phyloP scores from a whole-genome alignment of 768 basidiomycete genomes.

The Tulasnella sp. region DNA sequence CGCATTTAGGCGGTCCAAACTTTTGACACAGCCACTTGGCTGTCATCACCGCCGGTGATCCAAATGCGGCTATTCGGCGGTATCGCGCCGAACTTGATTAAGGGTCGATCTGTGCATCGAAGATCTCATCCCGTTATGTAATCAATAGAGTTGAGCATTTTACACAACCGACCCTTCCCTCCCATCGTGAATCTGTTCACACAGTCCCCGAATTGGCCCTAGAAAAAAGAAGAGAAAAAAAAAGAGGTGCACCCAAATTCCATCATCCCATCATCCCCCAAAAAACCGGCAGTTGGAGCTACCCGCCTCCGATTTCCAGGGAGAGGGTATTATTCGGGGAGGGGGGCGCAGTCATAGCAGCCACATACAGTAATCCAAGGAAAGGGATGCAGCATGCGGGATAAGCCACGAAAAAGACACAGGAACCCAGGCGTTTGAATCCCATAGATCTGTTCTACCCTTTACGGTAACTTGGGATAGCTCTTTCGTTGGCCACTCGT shows the following conservation, averaged over 20 bases:
- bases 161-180: neutral
- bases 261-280: neutral
- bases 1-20: neutral
- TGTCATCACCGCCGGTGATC: neutral
- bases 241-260: conserved; percentile 11
- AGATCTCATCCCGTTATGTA: neutral
- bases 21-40: neutral
- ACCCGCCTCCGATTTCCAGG: neutral
- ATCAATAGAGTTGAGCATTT: conserved; percentile 9
- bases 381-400: neutral
- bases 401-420: conserved; percentile 11
- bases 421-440: neutral
- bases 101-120: conserved; percentile 9
- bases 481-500: neutral
- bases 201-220: neutral
- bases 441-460: neutral
- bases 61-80: neutral
- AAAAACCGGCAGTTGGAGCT: neutral
- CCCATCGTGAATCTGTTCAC: neutral
- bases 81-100: neutral
- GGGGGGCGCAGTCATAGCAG: neutral
- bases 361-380: neutral
- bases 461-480: neutral
- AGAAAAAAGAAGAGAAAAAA: neutral
- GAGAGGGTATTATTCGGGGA: conserved; percentile 3